These are phyloP conservation scores for Phytophthora syringae DNA, from an alignment of 352 stramenopile genomes.

Conservation along the genomic window DNA sequence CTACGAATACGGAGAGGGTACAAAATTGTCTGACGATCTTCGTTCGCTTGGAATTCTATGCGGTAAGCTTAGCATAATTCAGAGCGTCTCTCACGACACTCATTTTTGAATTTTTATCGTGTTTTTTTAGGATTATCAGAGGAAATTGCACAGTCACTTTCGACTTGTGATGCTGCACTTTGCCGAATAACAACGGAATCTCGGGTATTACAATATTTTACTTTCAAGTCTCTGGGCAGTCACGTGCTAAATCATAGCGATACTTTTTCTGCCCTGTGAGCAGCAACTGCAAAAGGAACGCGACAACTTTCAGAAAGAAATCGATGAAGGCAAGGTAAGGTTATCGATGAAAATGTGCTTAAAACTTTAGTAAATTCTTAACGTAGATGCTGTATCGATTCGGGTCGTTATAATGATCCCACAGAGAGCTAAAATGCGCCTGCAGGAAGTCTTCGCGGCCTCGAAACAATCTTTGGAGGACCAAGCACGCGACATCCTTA, in stretches of 20 bases:
- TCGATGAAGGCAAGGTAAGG: conserved; percentile 59
- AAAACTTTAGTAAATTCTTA: not conserved
- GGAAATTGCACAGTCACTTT: conserved; percentile 24
- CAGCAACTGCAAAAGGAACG: conserved; percentile 49
- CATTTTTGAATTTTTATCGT: not conserved
- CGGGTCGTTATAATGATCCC: not conserved
- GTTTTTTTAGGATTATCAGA: conserved; percentile 29
- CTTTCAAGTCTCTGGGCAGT: not conserved
- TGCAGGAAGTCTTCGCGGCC: conserved; percentile 61
- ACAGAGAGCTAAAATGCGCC: conserved; percentile 54
- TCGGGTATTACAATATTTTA: conserved; percentile 18
- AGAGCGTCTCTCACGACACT: too few species aligned
- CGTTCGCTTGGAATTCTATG: conserved; percentile 50
- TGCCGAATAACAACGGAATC: conserved; percentile 28
- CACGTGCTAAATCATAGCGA: not conserved
- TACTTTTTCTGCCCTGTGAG: not conserved
- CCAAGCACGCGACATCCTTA: conserved; percentile 51
- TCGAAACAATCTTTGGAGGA: conserved; percentile 51
- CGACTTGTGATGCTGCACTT: conserved; percentile 32
- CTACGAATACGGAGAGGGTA: conserved; percentile 36
- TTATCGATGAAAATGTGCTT: not conserved
- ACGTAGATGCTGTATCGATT: not conserved
- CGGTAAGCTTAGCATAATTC: conserved; percentile 27
- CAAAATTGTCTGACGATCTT: conserved; percentile 45
- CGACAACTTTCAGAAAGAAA: conserved; percentile 44